Evolutionary conservation across 441 rosid genomes (phyloP).

Genomic region (Erodium chrysanthum): DNA sequence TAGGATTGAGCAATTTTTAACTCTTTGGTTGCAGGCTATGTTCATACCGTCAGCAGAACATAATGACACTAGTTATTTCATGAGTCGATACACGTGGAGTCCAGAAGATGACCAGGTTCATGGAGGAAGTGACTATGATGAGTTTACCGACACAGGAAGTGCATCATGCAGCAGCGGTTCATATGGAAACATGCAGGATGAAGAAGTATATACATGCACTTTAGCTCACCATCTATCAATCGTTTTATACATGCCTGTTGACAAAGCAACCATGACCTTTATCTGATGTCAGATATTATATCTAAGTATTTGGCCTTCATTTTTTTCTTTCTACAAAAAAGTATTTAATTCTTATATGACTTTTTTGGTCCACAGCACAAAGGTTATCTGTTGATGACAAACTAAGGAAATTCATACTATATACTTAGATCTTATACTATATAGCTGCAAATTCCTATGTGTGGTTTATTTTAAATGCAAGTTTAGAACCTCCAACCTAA

Average conservation of each 20-base stretch:
- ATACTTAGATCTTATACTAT: not conserved
- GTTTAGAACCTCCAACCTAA: not conserved
- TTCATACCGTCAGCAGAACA: constrained; percentile 86
- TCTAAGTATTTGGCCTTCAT: not conserved
- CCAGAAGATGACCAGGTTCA: constrained; percentile 68
- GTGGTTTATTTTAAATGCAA: not conserved
- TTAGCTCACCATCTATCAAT: constrained; percentile 2
- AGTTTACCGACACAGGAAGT: constrained; percentile 66
- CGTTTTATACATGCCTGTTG: constrained; percentile 5
- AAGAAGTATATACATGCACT: constrained; percentile 46
- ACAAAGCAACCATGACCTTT: constrained; percentile 1
- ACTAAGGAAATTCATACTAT: not conserved
- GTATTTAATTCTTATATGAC: not conserved
- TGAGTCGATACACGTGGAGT: constrained; percentile 88
- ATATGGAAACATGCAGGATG: constrained; percentile 55
- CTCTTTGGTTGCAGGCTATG: constrained; percentile 54
- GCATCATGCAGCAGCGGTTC: constrained; percentile 48
- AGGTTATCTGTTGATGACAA: not conserved
- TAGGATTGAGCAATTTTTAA: constrained; percentile 4
- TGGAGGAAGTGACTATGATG: constrained; percentile 84
- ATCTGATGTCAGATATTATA: not conserved
- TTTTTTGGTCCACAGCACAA: not conserved
- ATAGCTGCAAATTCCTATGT: not conserved
- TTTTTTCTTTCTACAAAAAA: not conserved
- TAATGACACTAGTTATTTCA: constrained; percentile 82